phyloP scores from a whole-genome alignment of 805 yeast genomes.

The Gaillardinia entomophila region DNA sequence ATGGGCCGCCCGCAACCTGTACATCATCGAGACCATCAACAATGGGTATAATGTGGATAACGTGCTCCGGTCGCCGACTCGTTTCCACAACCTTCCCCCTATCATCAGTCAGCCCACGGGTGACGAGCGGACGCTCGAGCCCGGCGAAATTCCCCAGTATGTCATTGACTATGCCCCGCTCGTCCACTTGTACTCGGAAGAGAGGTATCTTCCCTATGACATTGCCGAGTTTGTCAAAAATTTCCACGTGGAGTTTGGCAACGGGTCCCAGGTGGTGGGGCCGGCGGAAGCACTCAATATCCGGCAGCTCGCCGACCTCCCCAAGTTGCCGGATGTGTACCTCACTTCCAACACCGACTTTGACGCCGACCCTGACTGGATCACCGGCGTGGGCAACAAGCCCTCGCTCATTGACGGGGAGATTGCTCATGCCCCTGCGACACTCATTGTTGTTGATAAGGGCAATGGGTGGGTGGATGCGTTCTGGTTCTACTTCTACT shows the following conservation, averaged over 20 bases:
- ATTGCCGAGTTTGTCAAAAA: constrained; percentile 61
- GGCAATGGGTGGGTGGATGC: constrained; percentile 95
- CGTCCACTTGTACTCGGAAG: constrained; percentile 86
- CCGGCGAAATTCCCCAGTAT: constrained; percentile 60
- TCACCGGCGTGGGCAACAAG: constrained; percentile 62
- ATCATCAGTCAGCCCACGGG: constrained; percentile 25
- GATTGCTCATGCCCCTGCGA: constrained; percentile 72
- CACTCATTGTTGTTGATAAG: constrained; percentile 78
- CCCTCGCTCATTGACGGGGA: constrained; percentile 72
- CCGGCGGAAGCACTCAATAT: constrained; percentile 28
- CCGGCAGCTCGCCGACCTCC: constrained; percentile 24
- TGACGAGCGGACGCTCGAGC: constrained; percentile 31
- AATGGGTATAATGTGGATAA: constrained; percentile 17
- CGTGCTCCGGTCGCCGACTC: constrained; percentile 19
- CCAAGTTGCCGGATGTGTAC: constrained; percentile 38
- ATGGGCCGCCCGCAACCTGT: constrained; percentile 10
- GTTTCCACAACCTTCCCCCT: constrained; percentile 27
- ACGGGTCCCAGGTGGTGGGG: constrained; percentile 39
- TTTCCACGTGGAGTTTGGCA: constrained; percentile 50
- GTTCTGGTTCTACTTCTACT: constrained; percentile 92
- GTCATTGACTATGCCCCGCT: constrained; percentile 66
- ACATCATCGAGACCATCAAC: constrained; percentile 15
- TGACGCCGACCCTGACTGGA: constrained; percentile 69
- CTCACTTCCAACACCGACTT: constrained; percentile 70
- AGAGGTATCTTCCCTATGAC: constrained; percentile 79